Conservation (phyloP, 2,329 filamentous ascomycete species). For the Botrytis cinerea region DNA sequence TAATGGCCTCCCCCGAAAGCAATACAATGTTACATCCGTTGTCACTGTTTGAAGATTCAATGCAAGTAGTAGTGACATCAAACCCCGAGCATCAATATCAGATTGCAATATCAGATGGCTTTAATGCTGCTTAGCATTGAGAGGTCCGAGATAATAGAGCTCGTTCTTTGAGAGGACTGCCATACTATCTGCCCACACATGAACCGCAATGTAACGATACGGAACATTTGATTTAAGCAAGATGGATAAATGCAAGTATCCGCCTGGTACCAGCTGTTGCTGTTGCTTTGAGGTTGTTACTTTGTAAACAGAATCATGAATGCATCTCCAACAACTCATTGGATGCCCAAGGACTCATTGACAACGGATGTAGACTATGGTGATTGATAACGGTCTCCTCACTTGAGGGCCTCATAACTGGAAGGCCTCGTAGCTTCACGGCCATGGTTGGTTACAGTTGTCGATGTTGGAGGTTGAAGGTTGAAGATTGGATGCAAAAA, state of each 20-base stretch:
- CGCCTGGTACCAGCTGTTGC: background rate
- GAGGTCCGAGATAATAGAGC: background rate
- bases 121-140: background rate
- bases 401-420: background rate
- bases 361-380: background rate
- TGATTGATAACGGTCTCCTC: background rate
- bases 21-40: background rate
- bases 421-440: background rate
- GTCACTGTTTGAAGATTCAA: background rate
- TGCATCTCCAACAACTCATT: background rate
- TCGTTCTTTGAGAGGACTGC: background rate
- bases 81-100: background rate
- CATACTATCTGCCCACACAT: background rate
- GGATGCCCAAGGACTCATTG: background rate
- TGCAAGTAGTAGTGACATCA: background rate
- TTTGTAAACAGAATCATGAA: no score
- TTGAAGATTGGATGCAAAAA: background rate
- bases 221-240: background rate
- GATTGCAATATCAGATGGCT: background rate
- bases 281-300: background rate
- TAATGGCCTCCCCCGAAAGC: background rate
- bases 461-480: background rate
- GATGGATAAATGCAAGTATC: background rate
- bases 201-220: background rate
- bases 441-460: background rate